Conservation (phyloP, 2,329 filamentous ascomycete species). For the Ilyonectria sp. region DNA sequence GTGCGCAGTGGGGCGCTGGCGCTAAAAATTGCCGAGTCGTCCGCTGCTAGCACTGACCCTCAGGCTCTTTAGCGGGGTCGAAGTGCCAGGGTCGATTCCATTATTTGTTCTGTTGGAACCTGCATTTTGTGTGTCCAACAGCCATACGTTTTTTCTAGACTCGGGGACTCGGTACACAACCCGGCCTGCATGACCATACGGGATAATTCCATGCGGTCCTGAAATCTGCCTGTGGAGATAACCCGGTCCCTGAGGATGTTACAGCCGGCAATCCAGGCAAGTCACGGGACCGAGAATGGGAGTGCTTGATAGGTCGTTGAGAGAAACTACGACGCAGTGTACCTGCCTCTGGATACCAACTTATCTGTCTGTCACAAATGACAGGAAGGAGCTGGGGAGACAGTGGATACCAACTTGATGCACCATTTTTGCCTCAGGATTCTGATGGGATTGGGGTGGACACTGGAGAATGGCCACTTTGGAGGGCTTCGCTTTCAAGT, state of each 20-base stretch:
- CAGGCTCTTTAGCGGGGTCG: constrained; percentile 29
- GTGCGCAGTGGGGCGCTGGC: constrained; percentile 39
- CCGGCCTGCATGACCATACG: background rate
- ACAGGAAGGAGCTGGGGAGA: background rate
- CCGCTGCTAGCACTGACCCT: constrained; percentile 20
- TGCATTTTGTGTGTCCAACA: too few relatives aligned
- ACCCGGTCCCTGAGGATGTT: background rate
- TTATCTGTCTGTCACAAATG: background rate
- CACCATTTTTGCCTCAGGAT: background rate
- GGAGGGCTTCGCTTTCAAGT: too few relatives aligned
- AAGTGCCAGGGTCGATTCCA: too few relatives aligned
- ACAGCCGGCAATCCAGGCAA: background rate
- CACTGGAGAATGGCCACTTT: too few relatives aligned
- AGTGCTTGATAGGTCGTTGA: background rate
- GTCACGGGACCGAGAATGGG: background rate
- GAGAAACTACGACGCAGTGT: background rate
- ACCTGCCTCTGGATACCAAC: background rate
- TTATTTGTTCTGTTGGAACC: background rate
- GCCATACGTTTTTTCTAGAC: too few relatives aligned
- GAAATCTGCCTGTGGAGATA: background rate
- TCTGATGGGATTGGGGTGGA: background rate
- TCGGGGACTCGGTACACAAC: too few relatives aligned
- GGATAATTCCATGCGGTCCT: background rate
- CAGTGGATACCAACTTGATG: background rate
- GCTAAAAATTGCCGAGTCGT: constrained; percentile 25